Conservation (phyloP, 805 yeast species). For the Kurtzmaniella cleridarum region DNA sequence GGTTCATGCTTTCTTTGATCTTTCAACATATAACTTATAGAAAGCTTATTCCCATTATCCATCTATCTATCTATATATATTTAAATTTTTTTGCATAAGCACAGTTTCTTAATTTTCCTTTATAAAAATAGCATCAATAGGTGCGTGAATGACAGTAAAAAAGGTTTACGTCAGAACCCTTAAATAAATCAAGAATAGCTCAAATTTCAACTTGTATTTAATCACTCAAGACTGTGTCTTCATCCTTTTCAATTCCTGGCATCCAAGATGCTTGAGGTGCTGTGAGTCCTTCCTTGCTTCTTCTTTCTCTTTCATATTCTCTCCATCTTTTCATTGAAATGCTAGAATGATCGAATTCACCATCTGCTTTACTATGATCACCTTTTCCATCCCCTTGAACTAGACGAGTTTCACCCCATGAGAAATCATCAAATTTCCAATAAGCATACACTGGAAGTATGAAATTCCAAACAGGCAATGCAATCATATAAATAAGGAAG, state of each 20-base stretch:
- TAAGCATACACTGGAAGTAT: conserved; percentile 80
- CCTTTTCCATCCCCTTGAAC: conserved; percentile 63
- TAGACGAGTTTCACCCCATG: conserved; percentile 95
- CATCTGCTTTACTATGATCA: conserved; percentile 64
- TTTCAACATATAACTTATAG: no score
- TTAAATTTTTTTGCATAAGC: no score
- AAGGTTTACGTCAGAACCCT: no score
- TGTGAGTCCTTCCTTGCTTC: conserved; percentile 26
- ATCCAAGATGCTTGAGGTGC: conserved; percentile 43
- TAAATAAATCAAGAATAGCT: no score
- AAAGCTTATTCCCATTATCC: no score
- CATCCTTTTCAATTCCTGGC: conserved; percentile 27
- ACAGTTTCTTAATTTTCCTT: no score
- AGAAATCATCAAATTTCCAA: conserved; percentile 94
- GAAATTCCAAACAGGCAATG: conserved; percentile 93
- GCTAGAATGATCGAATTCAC: conserved; percentile 85
- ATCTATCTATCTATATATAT: no score
- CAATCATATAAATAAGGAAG: conserved; percentile 71
- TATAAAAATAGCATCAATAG: no score
- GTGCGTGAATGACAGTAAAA: no score
- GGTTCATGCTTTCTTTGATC: no score
- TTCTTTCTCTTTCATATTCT: conserved; percentile 76
- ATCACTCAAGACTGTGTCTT: conserved; percentile 22
- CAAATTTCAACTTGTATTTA: conserved; percentile 1
- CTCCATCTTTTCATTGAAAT: conserved; percentile 93